Conservation (phyloP, 2,329 filamentous ascomycete species). For the Penicillium sp. region DNA sequence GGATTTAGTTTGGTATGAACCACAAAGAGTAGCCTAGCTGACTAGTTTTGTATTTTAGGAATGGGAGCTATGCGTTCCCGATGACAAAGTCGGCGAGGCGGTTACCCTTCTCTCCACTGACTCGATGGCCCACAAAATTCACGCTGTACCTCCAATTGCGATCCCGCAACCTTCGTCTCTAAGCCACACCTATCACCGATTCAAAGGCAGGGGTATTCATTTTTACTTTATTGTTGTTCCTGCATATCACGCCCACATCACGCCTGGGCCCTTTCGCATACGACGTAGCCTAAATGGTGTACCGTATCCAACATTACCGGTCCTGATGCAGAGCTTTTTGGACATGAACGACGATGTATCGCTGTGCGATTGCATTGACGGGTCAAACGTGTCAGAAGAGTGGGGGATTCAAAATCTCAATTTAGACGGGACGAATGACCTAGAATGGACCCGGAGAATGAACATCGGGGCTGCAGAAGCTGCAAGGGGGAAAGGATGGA, state of each 20-base stretch:
- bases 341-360: slow-evolving; percentile 27
- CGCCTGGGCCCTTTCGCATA: slow-evolving; percentile 24
- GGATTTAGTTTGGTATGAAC: background rate
- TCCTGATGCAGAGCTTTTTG: slow-evolving; percentile 29
- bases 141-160: slow-evolving; percentile 20
- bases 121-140: slow-evolving; percentile 16
- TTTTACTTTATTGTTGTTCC: slow-evolving; percentile 30
- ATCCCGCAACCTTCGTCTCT: slow-evolving; percentile 26
- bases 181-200: slow-evolving; percentile 29
- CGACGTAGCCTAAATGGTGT: slow-evolving; percentile 28
- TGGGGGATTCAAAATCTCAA: slow-evolving; percentile 27
- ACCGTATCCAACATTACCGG: slow-evolving; percentile 29
- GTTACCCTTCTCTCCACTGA: slow-evolving; percentile 23
- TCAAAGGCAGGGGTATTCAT: slow-evolving; percentile 28
- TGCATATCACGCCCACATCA: slow-evolving; percentile 26
- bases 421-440: slow-evolving; percentile 27
- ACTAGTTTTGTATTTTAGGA: slow-evolving; percentile 16
- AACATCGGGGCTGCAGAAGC: slow-evolving; percentile 21
- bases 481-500: slow-evolving; percentile 25
- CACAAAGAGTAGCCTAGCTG: slow-evolving; percentile 5
- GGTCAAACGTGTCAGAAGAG: slow-evolving; percentile 30
- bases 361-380: slow-evolving; percentile 31
- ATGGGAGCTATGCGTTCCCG: slow-evolving; percentile 30
- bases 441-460: slow-evolving; percentile 27
- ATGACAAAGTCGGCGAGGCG: slow-evolving; percentile 23